These are phyloP conservation scores for Colletotrichum melonis DNA, from an alignment of 2,329 filamentous ascomycete genomes.

Conservation along the genomic window DNA sequence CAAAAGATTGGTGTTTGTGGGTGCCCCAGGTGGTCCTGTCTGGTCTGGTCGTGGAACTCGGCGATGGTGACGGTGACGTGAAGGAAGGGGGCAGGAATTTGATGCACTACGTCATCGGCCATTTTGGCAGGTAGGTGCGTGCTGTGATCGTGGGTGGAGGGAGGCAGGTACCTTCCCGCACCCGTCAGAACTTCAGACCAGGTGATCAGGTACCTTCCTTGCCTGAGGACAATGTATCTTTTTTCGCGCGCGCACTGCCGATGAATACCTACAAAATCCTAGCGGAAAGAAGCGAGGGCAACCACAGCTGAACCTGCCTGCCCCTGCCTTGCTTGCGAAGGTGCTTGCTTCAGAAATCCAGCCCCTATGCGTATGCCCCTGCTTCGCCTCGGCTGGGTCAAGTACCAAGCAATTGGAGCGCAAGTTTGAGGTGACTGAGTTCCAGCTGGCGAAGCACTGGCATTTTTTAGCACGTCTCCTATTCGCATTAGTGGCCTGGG, in stretches of 20 bases:
- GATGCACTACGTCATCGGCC: constrained; percentile 30
- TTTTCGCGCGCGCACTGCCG: background rate
- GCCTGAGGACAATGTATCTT: background rate
- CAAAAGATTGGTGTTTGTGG: background rate
- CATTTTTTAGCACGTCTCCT: constrained; percentile 4
- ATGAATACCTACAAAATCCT: background rate
- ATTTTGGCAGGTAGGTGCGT: background rate
- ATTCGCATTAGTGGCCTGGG: background rate
- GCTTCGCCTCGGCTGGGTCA: background rate
- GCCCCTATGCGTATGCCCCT: background rate
- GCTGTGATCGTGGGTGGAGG: background rate
- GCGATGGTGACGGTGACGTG: constrained; percentile 34
- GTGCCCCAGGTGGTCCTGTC: background rate
- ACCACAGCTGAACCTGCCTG: background rate
- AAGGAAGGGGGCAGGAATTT: constrained; percentile 27
- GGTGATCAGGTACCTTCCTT: background rate
- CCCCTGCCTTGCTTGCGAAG: background rate
- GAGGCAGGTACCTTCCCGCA: background rate
- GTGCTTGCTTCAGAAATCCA: background rate
- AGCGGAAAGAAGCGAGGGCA: background rate
- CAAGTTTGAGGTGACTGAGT: background rate
- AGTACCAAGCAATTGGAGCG: background rate
- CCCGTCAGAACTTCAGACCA: background rate
- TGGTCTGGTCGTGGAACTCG: constrained; percentile 12
- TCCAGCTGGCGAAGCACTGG: constrained; percentile 20